phyloP scores from a whole-genome alignment of 75 land plant species.

The Selaginella moellendorffii region DNA sequence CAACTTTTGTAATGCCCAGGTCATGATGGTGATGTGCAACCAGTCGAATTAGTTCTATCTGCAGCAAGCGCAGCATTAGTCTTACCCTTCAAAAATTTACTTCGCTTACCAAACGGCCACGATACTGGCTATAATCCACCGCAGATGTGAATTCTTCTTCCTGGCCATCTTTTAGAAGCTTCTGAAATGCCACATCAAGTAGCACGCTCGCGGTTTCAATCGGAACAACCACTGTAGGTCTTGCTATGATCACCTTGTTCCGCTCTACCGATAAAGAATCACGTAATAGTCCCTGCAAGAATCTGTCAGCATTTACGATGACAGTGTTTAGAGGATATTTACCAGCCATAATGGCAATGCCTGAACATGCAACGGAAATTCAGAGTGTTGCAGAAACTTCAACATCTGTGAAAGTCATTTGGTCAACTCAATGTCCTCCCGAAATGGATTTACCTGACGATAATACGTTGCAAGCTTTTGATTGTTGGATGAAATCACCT shows the following conservation, averaged over 20 bases:
- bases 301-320: too few species aligned
- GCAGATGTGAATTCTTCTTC: slow-evolving; percentile 45
- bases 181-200: slow-evolving; percentile 51
- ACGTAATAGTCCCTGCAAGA: too few species aligned
- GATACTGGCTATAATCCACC: slow-evolving; percentile 69
- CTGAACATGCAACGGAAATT: slow-evolving; percentile 55
- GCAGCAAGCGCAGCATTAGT: not conserved
- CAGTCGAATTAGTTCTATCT: not conserved
- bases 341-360: slow-evolving; percentile 90
- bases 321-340: too few species aligned
- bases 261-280: too few species aligned
- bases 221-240: too few species aligned
- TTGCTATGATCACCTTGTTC: too few species aligned
- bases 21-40: not conserved
- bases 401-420: slow-evolving; percentile 58
- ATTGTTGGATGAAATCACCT: slow-evolving; percentile 41
- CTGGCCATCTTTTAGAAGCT: slow-evolving; percentile 42
- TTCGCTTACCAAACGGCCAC: slow-evolving; percentile 59
- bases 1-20: not conserved
- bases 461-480: slow-evolving; percentile 34
- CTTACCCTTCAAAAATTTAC: not conserved
- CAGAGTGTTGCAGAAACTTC: slow-evolving; percentile 54
- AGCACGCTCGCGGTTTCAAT: slow-evolving; percentile 45
- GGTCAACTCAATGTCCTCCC: not conserved
- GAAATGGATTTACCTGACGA: slow-evolving; percentile 36